Conservation (phyloP, 495 filamentous ascomycete species). For the Penicillium egyptiacum region DNA sequence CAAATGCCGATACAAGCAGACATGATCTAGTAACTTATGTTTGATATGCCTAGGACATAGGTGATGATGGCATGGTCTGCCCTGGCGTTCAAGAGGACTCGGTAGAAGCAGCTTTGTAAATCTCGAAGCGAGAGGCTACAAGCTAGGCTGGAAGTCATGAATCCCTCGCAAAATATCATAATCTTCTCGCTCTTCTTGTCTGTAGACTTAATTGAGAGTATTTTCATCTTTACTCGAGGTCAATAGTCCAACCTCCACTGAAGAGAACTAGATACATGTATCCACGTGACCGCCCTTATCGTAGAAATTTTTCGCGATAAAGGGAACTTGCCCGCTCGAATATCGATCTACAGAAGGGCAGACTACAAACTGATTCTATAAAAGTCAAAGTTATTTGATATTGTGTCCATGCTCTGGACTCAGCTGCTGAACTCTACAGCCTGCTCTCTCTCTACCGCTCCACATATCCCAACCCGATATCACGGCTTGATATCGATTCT, state of each 20-base stretch:
- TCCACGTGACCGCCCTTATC: conserved; percentile 6
- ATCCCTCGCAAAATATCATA: too few species aligned
- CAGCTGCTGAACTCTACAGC: background rate
- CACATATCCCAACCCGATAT: background rate
- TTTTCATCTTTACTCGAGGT: background rate
- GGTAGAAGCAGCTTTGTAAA: too few species aligned
- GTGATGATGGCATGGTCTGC: too few species aligned
- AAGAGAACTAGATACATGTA: background rate
- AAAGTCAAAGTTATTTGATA: background rate
- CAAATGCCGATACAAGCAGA: too few species aligned
- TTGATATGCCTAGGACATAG: too few species aligned
- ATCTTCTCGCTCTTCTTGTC: background rate
- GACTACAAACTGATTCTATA: background rate
- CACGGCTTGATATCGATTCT: background rate
- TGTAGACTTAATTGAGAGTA: background rate
- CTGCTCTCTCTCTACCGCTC: too few species aligned
- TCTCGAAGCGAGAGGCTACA: too few species aligned
- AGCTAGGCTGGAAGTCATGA: too few species aligned
- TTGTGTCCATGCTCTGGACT: background rate
- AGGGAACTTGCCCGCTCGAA: conserved; percentile 5
- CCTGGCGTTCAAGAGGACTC: too few species aligned
- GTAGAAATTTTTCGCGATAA: conserved; percentile 8
- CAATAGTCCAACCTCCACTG: background rate
- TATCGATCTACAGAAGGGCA: conserved; percentile 12
- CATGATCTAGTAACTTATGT: too few species aligned